Evolutionary conservation across 2,329 filamentous ascomycete genomes (phyloP).

Genomic region (Sporothrix mexicana): DNA sequence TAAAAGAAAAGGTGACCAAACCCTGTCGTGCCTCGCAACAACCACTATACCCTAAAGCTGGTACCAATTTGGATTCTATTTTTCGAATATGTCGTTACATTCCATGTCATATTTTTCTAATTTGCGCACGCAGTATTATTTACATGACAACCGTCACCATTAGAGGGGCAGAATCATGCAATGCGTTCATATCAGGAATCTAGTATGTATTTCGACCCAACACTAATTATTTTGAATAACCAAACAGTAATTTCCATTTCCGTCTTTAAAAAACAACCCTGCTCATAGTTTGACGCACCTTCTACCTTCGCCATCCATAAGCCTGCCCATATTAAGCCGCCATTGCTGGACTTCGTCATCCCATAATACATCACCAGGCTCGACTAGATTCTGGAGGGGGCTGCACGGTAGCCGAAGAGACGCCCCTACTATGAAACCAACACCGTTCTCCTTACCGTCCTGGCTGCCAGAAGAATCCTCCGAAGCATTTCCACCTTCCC

Average conservation of each 20-base stretch:
- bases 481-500: not conserved
- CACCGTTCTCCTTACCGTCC: not conserved
- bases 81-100: too few relatives aligned
- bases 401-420: slow-evolving; percentile 8
- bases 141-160: not conserved
- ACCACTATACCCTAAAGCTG: too few relatives aligned
- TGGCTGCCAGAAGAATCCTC: too few relatives aligned
- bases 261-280: not conserved
- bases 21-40: not conserved
- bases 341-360: slow-evolving; percentile 28
- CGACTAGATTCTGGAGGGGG: not conserved
- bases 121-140: not conserved
- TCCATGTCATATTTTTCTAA: too few relatives aligned
- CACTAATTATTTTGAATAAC: not conserved
- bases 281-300: slow-evolving; percentile 32
- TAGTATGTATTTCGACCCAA: not conserved
- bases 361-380: slow-evolving; percentile 34
- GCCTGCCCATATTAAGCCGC: slow-evolving; percentile 23
- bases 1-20: not conserved
- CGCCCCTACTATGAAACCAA: not conserved
- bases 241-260: too few relatives aligned
- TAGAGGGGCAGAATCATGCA: not conserved
- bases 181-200: not conserved
- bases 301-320: slow-evolving; percentile 24
- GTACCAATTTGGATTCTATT: too few relatives aligned